Evolutionary conservation across 306 rosid genomes (phyloP), one percentile per base, ranked within the genome.

Genomic region (Malus fusca): DNA sequence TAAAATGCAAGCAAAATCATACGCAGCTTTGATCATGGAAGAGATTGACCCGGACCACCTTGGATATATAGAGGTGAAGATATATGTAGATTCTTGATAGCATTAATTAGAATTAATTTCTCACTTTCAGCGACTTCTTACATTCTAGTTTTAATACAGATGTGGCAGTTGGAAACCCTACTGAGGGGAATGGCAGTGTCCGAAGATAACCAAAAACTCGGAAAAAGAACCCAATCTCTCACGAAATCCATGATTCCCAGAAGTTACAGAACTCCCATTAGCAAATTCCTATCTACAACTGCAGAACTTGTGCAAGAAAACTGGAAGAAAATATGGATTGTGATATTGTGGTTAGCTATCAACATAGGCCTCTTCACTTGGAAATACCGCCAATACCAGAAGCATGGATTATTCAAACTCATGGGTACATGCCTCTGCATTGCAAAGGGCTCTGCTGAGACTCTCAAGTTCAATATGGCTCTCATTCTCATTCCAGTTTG

Each of bases 401-500:
- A 84, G 1, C 80, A 3, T 66, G 77, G 52, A 21, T 87, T 87
- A 28, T 92, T 68, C 76, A 40, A 87, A 77, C 71, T 95, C 81
- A 92, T 95, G 98, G 98, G 98, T 17, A 43, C 74, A 31, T 95
- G 98, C 68, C 51, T 95, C 44, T 95, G 98, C 83, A 30, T 78
- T 19, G 98, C 98, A 75, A 95, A 95, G 72, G 98, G 98, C 78
- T 88, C 90, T 13, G 98, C 98, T 17, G 98, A 95, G 88, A 92
- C 97, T 56, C 92, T 90, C 48, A 95, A 95, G 83, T 84, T 95
- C 84, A 95, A 95, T 73, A 92, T 95, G 98, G 98, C 97, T 73
- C 85, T 92, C 19, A 83, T 95, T 75, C 88, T 95, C 67, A 71
- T 95, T 40, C 92, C 97, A 68, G 88, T 95, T 78, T 95, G 98